Conservation (phyloP, 306 rosid genomes). For the Coriaria nepalensis region DNA sequence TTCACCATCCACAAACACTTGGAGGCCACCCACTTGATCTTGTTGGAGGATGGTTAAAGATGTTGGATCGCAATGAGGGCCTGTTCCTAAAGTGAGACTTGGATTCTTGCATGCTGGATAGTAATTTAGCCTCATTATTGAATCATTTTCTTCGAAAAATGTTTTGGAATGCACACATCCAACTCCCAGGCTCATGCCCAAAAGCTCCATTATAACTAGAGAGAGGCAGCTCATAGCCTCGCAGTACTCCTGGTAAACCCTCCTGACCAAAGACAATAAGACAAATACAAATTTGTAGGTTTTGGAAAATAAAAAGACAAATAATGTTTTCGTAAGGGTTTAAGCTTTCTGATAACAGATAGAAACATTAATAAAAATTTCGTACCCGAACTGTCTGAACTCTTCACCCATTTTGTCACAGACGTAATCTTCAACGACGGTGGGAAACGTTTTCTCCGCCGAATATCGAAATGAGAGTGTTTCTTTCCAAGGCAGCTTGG, state of each 20-base stretch:
- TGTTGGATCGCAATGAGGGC: conserved; percentile 71
- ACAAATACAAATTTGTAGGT: not conserved
- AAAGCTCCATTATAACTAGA: conserved; percentile 31
- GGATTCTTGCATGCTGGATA: conserved; percentile 52
- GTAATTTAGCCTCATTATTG: conserved; percentile 60
- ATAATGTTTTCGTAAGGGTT: not conserved
- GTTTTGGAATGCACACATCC: conserved; percentile 28
- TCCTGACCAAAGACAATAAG: not conserved
- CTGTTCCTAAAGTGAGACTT: conserved; percentile 36
- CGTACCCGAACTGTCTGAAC: not conserved
- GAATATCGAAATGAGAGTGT: conserved; percentile 5
- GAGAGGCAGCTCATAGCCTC: conserved; percentile 32
- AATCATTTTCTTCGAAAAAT: conserved; percentile 34
- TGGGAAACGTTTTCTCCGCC: not conserved
- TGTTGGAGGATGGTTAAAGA: conserved; percentile 64
- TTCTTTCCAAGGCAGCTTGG: conserved; percentile 9
- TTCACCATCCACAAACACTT: conserved; percentile 34
- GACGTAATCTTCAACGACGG: not conserved
- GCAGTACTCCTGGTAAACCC: conserved; percentile 4
- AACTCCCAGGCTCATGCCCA: conserved; percentile 53
- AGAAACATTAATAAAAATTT: not conserved
- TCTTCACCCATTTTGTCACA: not conserved
- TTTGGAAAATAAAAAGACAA: not conserved
- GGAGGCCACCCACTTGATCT: conserved; percentile 56
- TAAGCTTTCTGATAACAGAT: not conserved